These are phyloP conservation scores for Herpetomonas tarakana DNA, from an alignment of 208 protist genomes.

Conservation along the genomic window DNA sequence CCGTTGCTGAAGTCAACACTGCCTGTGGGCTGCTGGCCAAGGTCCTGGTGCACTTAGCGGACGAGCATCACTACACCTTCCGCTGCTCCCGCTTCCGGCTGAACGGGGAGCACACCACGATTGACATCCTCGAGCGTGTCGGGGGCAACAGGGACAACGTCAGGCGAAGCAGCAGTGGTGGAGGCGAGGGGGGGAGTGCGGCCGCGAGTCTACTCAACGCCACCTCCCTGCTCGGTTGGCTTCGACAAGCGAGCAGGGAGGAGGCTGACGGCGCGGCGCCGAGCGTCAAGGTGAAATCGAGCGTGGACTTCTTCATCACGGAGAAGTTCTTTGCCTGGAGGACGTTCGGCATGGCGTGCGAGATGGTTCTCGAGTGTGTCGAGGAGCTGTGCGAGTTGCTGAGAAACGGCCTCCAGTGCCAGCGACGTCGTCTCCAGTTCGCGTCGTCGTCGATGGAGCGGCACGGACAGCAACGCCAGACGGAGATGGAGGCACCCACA, in stretches of 20 bases:
- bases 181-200: background rate
- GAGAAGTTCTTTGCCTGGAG: slow-evolving; percentile 65
- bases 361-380: slow-evolving; percentile 53
- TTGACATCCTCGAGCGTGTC: slow-evolving; percentile 29
- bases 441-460: background rate
- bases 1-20: slow-evolving; percentile 57
- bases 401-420: slow-evolving; percentile 15
- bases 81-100: slow-evolving; percentile 33
- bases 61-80: slow-evolving; percentile 42
- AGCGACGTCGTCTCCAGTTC: slow-evolving; percentile 10
- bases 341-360: slow-evolving; percentile 68
- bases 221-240: background rate
- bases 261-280: slow-evolving; percentile 1
- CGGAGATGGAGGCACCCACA: too few relatives aligned
- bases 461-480: background rate
- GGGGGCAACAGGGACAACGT: background rate
- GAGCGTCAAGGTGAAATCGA: slow-evolving; percentile 12
- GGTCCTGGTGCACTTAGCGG: slow-evolving; percentile 39
- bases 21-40: slow-evolving; percentile 63
- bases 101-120: slow-evolving; percentile 42
- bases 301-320: slow-evolving; percentile 64
- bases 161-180: background rate
- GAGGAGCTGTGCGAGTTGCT: slow-evolving; percentile 54
- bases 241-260: background rate
- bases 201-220: background rate